Evolutionary conservation across 108 stramenopile genomes (phyloP), one percentile per base, ranked within the genome.

Genomic region (Aureococcus anophagefferens): DNA sequence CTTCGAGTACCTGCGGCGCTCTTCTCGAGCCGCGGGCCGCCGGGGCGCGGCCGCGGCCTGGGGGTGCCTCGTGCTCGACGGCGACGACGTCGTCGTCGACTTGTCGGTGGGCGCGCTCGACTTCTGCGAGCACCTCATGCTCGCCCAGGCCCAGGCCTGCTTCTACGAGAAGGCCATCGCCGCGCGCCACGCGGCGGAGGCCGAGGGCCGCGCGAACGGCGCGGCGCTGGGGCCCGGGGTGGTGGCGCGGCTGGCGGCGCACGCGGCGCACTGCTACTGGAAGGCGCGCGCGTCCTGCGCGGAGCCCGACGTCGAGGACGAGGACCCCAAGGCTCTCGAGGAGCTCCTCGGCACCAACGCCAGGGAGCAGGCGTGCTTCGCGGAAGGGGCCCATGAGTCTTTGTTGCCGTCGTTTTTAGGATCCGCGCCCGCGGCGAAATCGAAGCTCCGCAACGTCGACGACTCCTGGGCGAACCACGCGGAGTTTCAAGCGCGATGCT

Each of bases 121-220:
- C 4, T 46, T 79, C 67, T 35, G 46, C 37, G 15, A 0, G 28
- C 69, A 67, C 35, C 44, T 79, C 32, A 65, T 76, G 68, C 68
- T 80, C 21, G 79, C 79, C 7, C 79, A 80, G 67, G 79, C 79
- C 16, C 79, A 80, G 62, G 65, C 70, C 15, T 80, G 79, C 62
- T 80, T 72, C 63, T 80, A 76, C 70, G 79, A 80, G 73, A 79
- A 75, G 68, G 79, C 79, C 36, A 62, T 74, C 35, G 51, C 51
- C 25, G 37, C 37, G 7, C n/a, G n/a, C n/a, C n/a, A n/a, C n/a
- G 37, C 37, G 7, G 37, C 37, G 37, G 37, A 40, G 37, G n/a
- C n/a, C n/a, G 37, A 40, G 37, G 37, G 11, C 37, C 7, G 7
- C 37, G 4, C 37, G 37, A 40, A 4, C 7, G 30, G 67, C 18